Base-by-base conservation (phyloP, 1,284 basidiomycete genomes). In the Cutaneotrichosporon daszewskae region DNA sequence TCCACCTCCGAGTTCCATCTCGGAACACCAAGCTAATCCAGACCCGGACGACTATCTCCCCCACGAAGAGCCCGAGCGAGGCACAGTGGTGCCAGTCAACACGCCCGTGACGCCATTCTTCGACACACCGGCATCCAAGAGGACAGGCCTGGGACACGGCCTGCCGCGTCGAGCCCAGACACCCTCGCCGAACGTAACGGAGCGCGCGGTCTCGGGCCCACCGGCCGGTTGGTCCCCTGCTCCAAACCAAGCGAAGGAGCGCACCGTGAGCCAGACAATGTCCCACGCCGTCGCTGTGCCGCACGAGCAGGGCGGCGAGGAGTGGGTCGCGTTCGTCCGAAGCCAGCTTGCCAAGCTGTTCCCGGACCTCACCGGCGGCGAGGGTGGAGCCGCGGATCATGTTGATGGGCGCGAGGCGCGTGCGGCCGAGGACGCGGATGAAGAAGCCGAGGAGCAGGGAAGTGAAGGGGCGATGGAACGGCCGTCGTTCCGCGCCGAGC, bases 241-340 rank as follows among this genome's bases (percentile, higher is more conserved):
- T 27, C n/a, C n/a, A 27, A 14, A 27, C 26, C 26, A 9, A 8
- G 26, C 8, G 26, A 13, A 26, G 25, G 25, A 26, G 9, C 28
- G 32, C 2, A 20, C 16, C 7, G 32, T 33, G 29, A 34, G 32
- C 39, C 24, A 33, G 17, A 41, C 39, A 14, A 34, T 41, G 32
- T 18, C 32, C 14, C 11, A 11, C 11, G 39, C 39, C n/a, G 31
- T 26, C 32, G n/a, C 17, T 5, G 18, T 26, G 19, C 19, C 18
- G 31, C 28, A n/a, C 32, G 32, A 32, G 32, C 28, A 60, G n/a
- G 43, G 54, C 17, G 60, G 61, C 34, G 64, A 64, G 36, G 44
- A 53, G 19, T 64, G 64, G 62, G 63, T 63, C 54, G 39, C 42
- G n/a, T 57, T 59, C 27, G 58, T 66, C 22, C 47, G 59, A 11